Conservation (phyloP, 257 asterid genomes). For the Lantana camara region DNA sequence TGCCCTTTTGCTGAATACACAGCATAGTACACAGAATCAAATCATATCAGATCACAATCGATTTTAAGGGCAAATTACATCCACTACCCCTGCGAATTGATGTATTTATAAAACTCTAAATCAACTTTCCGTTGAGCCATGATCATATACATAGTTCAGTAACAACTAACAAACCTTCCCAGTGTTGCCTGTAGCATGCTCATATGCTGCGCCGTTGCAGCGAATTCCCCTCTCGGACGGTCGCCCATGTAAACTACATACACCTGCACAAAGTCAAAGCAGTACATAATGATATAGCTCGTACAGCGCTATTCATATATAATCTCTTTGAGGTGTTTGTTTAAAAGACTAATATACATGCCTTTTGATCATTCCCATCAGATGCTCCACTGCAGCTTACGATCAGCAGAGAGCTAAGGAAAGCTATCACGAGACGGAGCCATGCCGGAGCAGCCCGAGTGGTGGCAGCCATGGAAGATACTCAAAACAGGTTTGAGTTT, state of each 20-base stretch:
- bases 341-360: too few relatives aligned
- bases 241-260: slow-evolving; percentile 68
- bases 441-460: slow-evolving; percentile 18
- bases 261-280: slow-evolving; percentile 41
- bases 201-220: slow-evolving; percentile 41
- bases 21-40: not conserved
- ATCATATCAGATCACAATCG: not conserved
- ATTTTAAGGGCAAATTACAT: not conserved
- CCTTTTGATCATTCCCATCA: slow-evolving; percentile 45
- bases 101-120: too few relatives aligned
- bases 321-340: too few relatives aligned
- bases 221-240: slow-evolving; percentile 41
- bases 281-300: too few relatives aligned
- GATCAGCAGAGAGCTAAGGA: slow-evolving; percentile 26
- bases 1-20: slow-evolving; percentile 42
- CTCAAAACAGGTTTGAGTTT: not conserved
- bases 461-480: slow-evolving; percentile 5
- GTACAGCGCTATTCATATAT: too few relatives aligned
- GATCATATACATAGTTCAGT: not conserved
- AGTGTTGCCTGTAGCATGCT: slow-evolving; percentile 49
- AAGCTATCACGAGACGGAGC: slow-evolving; percentile 29
- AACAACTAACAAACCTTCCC: slow-evolving; percentile 40
- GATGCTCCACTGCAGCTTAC: slow-evolving; percentile 36
- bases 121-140: too few relatives aligned
- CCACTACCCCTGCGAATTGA: too few relatives aligned